These are phyloP conservation scores for Melanopsichium pennsylvanicum DNA, from an alignment of 1,284 basidiomycete species.

Conservation along the genomic window DNA sequence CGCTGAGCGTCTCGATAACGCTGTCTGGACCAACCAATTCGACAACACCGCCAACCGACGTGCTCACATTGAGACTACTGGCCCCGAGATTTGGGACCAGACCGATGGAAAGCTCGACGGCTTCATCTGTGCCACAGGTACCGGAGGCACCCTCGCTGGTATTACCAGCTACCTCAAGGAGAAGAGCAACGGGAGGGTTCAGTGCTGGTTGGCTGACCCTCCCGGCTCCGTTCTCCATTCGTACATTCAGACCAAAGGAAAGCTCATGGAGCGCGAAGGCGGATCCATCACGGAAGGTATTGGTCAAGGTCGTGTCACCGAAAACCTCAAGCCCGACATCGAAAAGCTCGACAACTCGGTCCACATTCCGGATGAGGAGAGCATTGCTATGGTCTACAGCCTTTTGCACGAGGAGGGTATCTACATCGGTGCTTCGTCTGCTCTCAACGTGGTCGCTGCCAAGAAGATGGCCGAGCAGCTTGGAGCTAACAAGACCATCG, in stretches of 20 bases:
- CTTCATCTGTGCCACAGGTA: conserved; percentile 93
- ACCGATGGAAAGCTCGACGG: conserved; percentile 81
- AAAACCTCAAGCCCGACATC: conserved; percentile 87
- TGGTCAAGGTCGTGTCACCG: conserved; percentile 95
- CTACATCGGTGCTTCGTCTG: conserved; percentile 94
- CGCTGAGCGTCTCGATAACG: conserved; percentile 82
- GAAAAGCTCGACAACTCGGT: conserved; percentile 79
- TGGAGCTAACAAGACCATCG: conserved; percentile 81
- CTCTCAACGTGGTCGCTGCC: conserved; percentile 94
- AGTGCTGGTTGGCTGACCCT: conserved; percentile 94
- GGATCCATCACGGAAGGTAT: conserved; percentile 98
- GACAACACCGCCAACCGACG: conserved; percentile 89
- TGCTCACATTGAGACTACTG: conserved; percentile 88
- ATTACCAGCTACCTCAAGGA: conserved; percentile 85
- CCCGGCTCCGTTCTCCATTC: conserved; percentile 91
- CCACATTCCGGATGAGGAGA: conserved; percentile 85
- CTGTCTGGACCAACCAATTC: conserved; percentile 99
- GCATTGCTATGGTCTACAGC: conserved; percentile 92
- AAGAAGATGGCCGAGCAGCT: conserved; percentile 84
- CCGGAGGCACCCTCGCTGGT: conserved; percentile 93
- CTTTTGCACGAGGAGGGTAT: conserved; percentile 90
- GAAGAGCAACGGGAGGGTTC: conserved; percentile 79
- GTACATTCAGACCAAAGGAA: conserved; percentile 79
- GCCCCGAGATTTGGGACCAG: conserved; percentile 96
- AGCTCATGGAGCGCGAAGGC: conserved; percentile 78